Evolutionary conservation across 1,139 yeast genomes (phyloP).

Genomic region (Kodamaea sp.): DNA sequence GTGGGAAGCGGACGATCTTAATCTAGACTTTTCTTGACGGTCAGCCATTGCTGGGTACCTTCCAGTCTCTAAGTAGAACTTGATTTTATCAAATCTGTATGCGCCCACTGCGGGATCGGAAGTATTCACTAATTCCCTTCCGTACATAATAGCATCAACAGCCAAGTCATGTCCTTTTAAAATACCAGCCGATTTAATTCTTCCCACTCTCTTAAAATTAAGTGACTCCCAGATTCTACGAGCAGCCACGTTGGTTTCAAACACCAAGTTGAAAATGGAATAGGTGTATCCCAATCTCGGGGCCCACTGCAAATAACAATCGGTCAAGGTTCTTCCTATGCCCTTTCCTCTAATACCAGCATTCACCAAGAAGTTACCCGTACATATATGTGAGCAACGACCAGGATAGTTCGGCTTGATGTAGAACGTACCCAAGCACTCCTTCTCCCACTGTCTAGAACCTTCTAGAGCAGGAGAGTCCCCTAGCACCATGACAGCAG

Average conservation of each 20-base stretch:
- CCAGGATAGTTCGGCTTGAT: slow-evolving; percentile 92
- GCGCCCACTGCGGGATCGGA: slow-evolving; percentile 56
- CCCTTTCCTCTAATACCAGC: slow-evolving; percentile 94
- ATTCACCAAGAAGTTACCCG: slow-evolving; percentile 85
- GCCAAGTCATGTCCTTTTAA: slow-evolving; percentile 81
- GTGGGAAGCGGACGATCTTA: slow-evolving; percentile 80
- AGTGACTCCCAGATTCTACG: slow-evolving; percentile 77
- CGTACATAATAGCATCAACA: slow-evolving; percentile 79
- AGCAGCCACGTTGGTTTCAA: slow-evolving; percentile 85
- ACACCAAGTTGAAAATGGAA: slow-evolving; percentile 80
- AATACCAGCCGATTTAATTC: slow-evolving; percentile 81
- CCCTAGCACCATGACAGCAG: slow-evolving; percentile 85
- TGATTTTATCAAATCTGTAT: slow-evolving; percentile 73
- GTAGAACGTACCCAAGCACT: slow-evolving; percentile 82
- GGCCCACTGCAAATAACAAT: slow-evolving; percentile 88
- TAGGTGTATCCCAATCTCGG: slow-evolving; percentile 85
- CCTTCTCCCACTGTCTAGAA: slow-evolving; percentile 81
- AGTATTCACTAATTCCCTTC: slow-evolving; percentile 50
- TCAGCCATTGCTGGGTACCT: slow-evolving; percentile 82
- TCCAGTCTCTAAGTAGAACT: slow-evolving; percentile 79
- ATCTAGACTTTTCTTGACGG: slow-evolving; percentile 79
- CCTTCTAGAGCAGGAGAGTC: slow-evolving; percentile 62
- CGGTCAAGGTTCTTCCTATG: slow-evolving; percentile 81
- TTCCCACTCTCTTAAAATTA: slow-evolving; percentile 75
- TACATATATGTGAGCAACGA: slow-evolving; percentile 88